Conservation (phyloP, 2,329 filamentous ascomycete genomes). For the Penicillium sp. region DNA sequence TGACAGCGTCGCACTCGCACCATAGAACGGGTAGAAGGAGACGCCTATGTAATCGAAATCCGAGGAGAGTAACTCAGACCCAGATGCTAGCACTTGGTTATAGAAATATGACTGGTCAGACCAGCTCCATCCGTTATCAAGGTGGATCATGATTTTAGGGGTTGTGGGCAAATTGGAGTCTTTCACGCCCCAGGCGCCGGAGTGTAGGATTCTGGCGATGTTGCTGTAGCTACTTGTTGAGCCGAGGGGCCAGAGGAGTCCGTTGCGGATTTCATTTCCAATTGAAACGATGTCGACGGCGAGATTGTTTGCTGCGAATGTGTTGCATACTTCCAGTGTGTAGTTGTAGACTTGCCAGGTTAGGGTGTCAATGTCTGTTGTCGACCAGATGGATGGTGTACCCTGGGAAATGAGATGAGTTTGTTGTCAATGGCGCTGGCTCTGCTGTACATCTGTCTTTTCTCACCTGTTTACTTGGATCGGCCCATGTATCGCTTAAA, state of each 20-base stretch:
- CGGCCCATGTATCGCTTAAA: slow-evolving; percentile 68
- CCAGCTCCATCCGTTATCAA: slow-evolving; percentile 74
- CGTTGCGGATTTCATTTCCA: slow-evolving; percentile 68
- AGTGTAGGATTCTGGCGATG: slow-evolving; percentile 61
- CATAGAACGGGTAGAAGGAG: slow-evolving; percentile 71
- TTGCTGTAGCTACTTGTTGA: slow-evolving; percentile 54
- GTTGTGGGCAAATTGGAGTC: slow-evolving; percentile 55
- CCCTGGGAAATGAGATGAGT: slow-evolving; percentile 37
- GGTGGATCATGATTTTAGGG: slow-evolving; percentile 69
- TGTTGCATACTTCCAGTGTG: slow-evolving; percentile 59
- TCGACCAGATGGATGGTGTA: slow-evolving; percentile 61
- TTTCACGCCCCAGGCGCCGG: slow-evolving; percentile 61
- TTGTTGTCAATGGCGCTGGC: too few species aligned
- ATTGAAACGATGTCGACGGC: slow-evolving; percentile 62
- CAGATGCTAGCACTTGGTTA: slow-evolving; percentile 52
- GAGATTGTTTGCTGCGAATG: slow-evolving; percentile 56
- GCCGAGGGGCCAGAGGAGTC: slow-evolving; percentile 65
- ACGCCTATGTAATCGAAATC: slow-evolving; percentile 71
- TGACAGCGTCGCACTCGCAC: slow-evolving; percentile 55
- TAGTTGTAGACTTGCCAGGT: slow-evolving; percentile 65
- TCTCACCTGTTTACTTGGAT: slow-evolving; percentile 57
- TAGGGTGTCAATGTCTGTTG: slow-evolving; percentile 55
- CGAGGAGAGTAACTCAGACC: slow-evolving; percentile 44
- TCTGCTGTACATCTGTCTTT: not conserved
- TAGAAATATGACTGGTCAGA: slow-evolving; percentile 64